phyloP scores from a whole-genome alignment of 768 basidiomycete genomes.

The Trametopsis cervina region DNA sequence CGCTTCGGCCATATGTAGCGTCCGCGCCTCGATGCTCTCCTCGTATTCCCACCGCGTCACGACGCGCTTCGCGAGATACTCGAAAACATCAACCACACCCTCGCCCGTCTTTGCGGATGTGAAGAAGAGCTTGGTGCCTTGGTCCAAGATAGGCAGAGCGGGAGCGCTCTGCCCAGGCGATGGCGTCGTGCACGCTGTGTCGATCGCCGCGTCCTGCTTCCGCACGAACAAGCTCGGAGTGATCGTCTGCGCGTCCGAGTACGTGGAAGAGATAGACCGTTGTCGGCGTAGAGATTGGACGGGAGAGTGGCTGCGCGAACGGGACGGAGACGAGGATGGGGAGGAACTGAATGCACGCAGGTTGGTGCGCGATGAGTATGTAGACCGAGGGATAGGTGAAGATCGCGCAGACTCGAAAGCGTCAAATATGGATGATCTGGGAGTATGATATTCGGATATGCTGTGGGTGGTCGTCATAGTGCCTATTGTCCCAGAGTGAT shows the following conservation, averaged over 20 bases:
- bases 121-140: conserved; percentile 62
- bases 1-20: conserved; percentile 33
- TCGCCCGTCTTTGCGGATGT: conserved; percentile 75
- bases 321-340: conserved; percentile 12
- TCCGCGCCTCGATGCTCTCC: conserved; percentile 43
- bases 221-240: conserved; percentile 49
- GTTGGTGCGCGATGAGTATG: conserved; percentile 7
- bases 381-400: conserved; percentile 40
- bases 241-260: conserved; percentile 47
- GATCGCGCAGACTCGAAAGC: conserved; percentile 52
- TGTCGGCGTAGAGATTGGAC: conserved; percentile 24
- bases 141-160: conserved; percentile 28
- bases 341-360: neutral
- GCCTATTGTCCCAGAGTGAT: conserved; percentile 42
- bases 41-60: conserved; percentile 61
- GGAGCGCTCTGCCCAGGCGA: conserved; percentile 13
- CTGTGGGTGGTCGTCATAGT: conserved; percentile 53
- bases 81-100: conserved; percentile 68
- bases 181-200: conserved; percentile 21
- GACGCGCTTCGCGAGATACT: conserved; percentile 63
- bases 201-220: conserved; percentile 12
- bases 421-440: conserved; percentile 72
- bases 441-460: conserved; percentile 57
- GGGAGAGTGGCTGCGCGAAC: conserved; percentile 20
- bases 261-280: conserved; percentile 30